A percentile compares a stretch with the other conserved stretches of the same genome.
These are phyloP conservation scores for Colletotrichum orchidophilum DNA, from an alignment of 2,329 filamentous ascomycete species.

Conservation along the genomic window DNA sequence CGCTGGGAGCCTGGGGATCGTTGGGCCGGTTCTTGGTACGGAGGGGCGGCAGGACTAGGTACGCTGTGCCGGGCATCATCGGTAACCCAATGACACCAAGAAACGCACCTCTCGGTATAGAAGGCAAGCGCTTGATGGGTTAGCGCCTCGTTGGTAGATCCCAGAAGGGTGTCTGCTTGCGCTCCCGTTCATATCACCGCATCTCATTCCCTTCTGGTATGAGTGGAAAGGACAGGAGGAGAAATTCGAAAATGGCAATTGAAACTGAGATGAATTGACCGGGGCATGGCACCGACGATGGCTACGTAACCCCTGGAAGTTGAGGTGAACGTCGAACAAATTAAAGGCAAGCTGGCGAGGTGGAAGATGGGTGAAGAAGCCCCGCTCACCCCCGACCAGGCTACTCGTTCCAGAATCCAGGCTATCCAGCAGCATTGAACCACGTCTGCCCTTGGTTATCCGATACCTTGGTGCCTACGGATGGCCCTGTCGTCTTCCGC, in stretches of 20 bases:
- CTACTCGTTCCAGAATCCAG: neutral
- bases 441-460: neutral
- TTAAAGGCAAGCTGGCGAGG: neutral
- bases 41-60: neutral
- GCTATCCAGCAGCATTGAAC: neutral
- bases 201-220: neutral
- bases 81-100: neutral
- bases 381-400: neutral
- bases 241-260: neutral
- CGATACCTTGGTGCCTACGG: neutral
- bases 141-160: neutral
- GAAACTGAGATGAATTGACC: conserved; percentile 4
- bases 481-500: neutral
- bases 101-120: neutral
- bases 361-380: neutral
- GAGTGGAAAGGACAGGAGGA: neutral
- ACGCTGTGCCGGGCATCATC: neutral
- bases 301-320: conserved; percentile 8
- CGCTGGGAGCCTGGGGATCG: neutral
- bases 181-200: conserved; percentile 22
- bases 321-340: conserved; percentile 1
- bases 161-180: conserved; percentile 19
- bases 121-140: neutral
- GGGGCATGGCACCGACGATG: neutral
- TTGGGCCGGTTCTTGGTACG: neutral